Base-by-base conservation (phyloP, 306 rosid species). In the Luffa acutangula region DNA sequence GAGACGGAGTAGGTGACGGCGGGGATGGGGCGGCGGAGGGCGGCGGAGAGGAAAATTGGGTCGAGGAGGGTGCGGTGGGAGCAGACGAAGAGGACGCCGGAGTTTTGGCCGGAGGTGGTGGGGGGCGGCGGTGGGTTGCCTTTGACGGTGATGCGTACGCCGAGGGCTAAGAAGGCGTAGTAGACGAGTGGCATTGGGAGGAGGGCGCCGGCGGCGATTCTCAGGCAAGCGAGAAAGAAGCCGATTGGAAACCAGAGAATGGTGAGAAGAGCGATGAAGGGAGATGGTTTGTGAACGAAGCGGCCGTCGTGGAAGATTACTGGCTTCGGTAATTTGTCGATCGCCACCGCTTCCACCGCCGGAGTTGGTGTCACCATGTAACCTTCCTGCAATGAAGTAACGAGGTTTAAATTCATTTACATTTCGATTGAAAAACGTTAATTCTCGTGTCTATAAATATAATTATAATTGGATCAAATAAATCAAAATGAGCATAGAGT, bases 221-320 rank as follows among this genome's bases (percentile, higher is more conserved):
- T 56, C 4, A 94, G 77, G 60, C 93, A 87, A 5, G 97, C 97
- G 31, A 90, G 84, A 64, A 87, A 62, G 77, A 94, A 89, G 6
- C 90, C 97, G 56, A 88, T 64, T 13, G 94, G 97, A 78, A 90
- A 80, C 98, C 97, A 92, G 2, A 94, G 91, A 57, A 92, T 48
- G 65, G 83, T 88, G 63, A 92, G 87, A 1, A 92, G 80, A 2
- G 94, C 92, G 7, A 80, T 14, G 8, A 92, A 81, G 0, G 97
- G 97, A 11, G 91, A 88, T 1, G 96, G 98, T 66, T 90, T 92
- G 11, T 86, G 85, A 3, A 92, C 93, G 0, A 94, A 85, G 3
- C 97, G 90, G 5, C 98, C 98, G 48, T 94, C 97, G 60, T 92
- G 97, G 85, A 94, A 94, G 57, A 94, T 87, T 4, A 94, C 83